Evolutionary conservation across 2,329 filamentous ascomycete genomes (phyloP).

Genomic region (Fusarium ambrosium): DNA sequence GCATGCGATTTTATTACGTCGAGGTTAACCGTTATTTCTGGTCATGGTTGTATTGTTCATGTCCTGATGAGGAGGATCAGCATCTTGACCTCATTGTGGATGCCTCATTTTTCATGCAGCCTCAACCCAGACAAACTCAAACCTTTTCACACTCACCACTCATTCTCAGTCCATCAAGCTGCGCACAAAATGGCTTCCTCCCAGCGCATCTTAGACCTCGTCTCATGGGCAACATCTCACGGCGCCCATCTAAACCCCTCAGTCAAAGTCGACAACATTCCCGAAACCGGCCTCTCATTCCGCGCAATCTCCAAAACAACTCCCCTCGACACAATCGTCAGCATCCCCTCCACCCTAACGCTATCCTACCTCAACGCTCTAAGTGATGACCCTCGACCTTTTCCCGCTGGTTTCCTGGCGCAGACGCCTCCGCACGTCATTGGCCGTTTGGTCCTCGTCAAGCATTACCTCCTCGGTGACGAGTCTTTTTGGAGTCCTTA

Average conservation of each 20-base stretch:
- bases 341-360: conserved; percentile 65
- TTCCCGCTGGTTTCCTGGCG: conserved; percentile 65
- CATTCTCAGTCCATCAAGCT: not conserved
- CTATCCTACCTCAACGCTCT: conserved; percentile 72
- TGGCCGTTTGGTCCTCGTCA: conserved; percentile 76
- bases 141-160: not conserved
- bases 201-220: conserved; percentile 52
- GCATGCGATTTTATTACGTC: not conserved
- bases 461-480: conserved; percentile 71
- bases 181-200: conserved; percentile 25
- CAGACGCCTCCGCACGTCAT: conserved; percentile 69
- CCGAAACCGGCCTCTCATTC: conserved; percentile 67
- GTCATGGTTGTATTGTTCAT: too few relatives aligned
- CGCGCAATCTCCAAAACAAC: conserved; percentile 58
- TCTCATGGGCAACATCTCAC: conserved; percentile 63
- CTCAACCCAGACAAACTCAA: not conserved
- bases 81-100: not conserved
- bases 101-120: not conserved
- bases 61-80: too few relatives aligned
- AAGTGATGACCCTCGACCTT: conserved; percentile 42
- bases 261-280: conserved; percentile 67
- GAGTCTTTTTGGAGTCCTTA: conserved; percentile 78
- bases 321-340: conserved; percentile 61
- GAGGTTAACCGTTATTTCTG: not conserved
- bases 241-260: conserved; percentile 64